These are phyloP conservation scores for Paramecium primaurelia DNA, from an alignment of 73 alveolate species.

Conservation along the genomic window DNA sequence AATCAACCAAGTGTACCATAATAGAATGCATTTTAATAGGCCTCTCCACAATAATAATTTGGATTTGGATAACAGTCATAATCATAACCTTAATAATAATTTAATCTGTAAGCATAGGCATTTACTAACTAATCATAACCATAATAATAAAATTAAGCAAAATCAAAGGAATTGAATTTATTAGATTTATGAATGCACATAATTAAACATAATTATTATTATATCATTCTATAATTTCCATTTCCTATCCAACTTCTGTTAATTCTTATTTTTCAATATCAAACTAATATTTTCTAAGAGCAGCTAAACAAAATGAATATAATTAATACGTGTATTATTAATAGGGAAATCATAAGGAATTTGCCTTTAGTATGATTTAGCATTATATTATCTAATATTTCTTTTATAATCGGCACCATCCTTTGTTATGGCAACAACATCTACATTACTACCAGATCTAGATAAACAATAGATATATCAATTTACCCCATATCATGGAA, in stretches of 20 bases:
- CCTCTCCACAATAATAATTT: not conserved
- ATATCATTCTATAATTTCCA: slow-evolving; percentile 43
- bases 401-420: slow-evolving; percentile 72
- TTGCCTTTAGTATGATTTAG: slow-evolving; percentile 64
- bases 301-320: not conserved
- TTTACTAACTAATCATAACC: not conserved
- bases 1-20: not conserved
- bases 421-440: slow-evolving; percentile 80
- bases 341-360: not conserved
- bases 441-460: slow-evolving; percentile 93
- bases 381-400: slow-evolving; percentile 77
- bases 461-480: not conserved
- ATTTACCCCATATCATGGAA: slow-evolving; percentile 95
- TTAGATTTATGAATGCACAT: slow-evolving; percentile 15
- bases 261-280: slow-evolving; percentile 38
- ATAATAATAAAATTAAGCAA: not conserved
- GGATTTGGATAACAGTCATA: not conserved
- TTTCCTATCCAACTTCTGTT: not conserved
- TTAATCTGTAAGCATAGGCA: not conserved
- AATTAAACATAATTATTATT: not conserved
- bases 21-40: not conserved
- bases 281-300: not conserved
- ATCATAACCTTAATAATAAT: not conserved
- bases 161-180: not conserved
- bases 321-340: not conserved